phyloP scores from a whole-genome alignment of 192 early-diverging fungal species.

The Backusella circina region DNA sequence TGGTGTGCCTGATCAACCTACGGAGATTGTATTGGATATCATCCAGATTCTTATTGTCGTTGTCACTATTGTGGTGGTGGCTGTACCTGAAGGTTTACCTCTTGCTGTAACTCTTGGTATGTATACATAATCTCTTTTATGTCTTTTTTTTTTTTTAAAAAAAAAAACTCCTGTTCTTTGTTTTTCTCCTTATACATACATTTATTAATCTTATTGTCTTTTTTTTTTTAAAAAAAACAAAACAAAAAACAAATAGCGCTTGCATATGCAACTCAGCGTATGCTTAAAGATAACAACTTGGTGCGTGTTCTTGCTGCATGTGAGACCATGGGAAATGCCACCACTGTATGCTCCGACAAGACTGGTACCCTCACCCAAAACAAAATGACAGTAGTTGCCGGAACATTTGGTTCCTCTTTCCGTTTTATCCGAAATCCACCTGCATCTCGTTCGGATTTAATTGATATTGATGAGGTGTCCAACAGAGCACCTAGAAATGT shows the following conservation, averaged over 20 bases:
- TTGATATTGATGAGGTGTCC: slow-evolving; percentile 47
- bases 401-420: slow-evolving; percentile 71
- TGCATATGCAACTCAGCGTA: slow-evolving; percentile 88
- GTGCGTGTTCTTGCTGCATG: slow-evolving; percentile 94
- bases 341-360: slow-evolving; percentile 98
- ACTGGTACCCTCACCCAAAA: slow-evolving; percentile 98
- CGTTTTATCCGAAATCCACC: slow-evolving; percentile 45
- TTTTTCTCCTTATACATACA: background rate
- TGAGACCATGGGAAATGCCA: slow-evolving; percentile 98
- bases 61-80: slow-evolving; percentile 94
- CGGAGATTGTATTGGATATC: slow-evolving; percentile 57
- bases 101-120: slow-evolving; percentile 86
- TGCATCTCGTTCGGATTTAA: slow-evolving; percentile 30
- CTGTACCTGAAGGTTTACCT: slow-evolving; percentile 97
- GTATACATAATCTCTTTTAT: background rate
- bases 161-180: background rate
- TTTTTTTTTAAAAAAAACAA: background rate
- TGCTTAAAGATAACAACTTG: slow-evolving; percentile 96
- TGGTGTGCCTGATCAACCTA: slow-evolving; percentile 30
- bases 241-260: no score
- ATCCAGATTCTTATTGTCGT: slow-evolving; percentile 84
- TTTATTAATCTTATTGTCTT: background rate
- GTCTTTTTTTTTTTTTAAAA: background rate
- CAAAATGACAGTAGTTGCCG: slow-evolving; percentile 91
- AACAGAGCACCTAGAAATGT: slow-evolving; percentile 38